Percentiles rank a stretch among this genome's conserved stretches.
phyloP scores from a whole-genome alignment of 2,329 filamentous ascomycete species.

The Aschersonia sp. region DNA sequence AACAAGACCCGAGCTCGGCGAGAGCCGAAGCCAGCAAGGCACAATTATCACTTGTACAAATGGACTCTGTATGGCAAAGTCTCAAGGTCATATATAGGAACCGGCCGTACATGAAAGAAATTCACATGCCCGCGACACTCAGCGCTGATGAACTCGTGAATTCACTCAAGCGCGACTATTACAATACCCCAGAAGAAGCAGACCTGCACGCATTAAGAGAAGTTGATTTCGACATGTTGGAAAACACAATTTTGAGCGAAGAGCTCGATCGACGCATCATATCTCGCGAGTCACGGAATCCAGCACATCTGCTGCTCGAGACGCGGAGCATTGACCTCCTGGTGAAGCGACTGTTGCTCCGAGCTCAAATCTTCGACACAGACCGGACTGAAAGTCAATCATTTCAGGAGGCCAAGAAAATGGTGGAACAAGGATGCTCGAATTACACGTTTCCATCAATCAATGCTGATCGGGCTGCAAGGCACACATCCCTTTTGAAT shows the following conservation, averaged over 20 bases:
- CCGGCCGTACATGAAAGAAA: conserved; percentile 22
- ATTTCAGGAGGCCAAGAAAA: conserved; percentile 13
- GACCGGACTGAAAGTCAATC: conserved; percentile 10
- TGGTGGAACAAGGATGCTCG: conserved; percentile 7
- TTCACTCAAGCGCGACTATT: conserved; percentile 13
- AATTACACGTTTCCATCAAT: conserved; percentile 14
- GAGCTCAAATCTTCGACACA: conserved; percentile 11
- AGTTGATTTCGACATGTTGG: conserved; percentile 16
- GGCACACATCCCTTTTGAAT: conserved; percentile 15
- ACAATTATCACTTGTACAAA: conserved; percentile 13
- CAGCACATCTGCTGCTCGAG: conserved; percentile 14
- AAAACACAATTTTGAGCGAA: conserved; percentile 14
- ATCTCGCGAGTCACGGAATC: conserved; percentile 10
- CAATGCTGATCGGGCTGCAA: conserved; percentile 11
- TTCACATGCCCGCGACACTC: conserved; percentile 14
- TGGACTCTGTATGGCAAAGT: conserved; percentile 15
- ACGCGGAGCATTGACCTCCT: conserved; percentile 12
- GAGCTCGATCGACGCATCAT: conserved; percentile 9
- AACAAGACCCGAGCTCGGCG: conserved; percentile 12
- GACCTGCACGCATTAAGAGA: conserved; percentile 8
- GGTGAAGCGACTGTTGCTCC: conserved; percentile 15
- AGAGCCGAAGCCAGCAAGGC: conserved; percentile 3
- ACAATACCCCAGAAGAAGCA: conserved; percentile 11
- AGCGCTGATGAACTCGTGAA: conserved; percentile 13
- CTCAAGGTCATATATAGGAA: conserved; percentile 15